Evolutionary conservation across 345 rosid genomes (phyloP), one percentile per base, ranked within the genome.

Genomic region (Eutrema japonicum): DNA sequence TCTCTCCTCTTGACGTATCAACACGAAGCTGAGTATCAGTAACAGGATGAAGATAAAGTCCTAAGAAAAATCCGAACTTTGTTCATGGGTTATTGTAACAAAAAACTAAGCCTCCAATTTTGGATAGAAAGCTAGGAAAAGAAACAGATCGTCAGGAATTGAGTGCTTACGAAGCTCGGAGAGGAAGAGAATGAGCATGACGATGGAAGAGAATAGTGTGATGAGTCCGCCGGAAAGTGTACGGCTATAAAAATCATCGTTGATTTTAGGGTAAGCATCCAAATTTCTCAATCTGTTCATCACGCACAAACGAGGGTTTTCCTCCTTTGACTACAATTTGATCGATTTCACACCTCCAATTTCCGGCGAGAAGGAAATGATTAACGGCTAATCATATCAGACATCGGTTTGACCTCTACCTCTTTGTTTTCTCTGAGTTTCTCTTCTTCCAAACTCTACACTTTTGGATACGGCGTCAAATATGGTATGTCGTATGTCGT

Each of bases 1-100:
- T 85, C 82, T 92, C 99, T 75, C 98, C 96, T 78, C 98, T 85
- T 12, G 99, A 90, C 40, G 98, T 95, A 76, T 95, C 99, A 37
- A 95, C 99, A 50, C 86, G 88, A 27, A 95, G 96, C 90, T 88
- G 87, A 13, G 99, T 83, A 83, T 95, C 98, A 4, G 96, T 90
- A 32, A 79, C 94, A 9, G 92, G 85, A 66, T 90, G 89, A n/a
- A 95, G 75, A 72, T 92, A 95, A 49, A 95, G 80, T 61, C 80
- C 99, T 95, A 84, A 74, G 5, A 10, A 48, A 57, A 57, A 18
- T 16, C 2, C 30, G 3, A 57, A 9, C 63, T 57, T 57, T 57
- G 2, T 33, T 55, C 11, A 55, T 5, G 22, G 59, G 37, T 8
- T 8, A 37, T 2, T 8, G 41, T 8, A 8, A 35, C 38, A 6